Evolutionary conservation across 805 yeast species (phyloP), one percentile per base, ranked within the genome.

Genomic region (Yamadazyma ubonensis): DNA sequence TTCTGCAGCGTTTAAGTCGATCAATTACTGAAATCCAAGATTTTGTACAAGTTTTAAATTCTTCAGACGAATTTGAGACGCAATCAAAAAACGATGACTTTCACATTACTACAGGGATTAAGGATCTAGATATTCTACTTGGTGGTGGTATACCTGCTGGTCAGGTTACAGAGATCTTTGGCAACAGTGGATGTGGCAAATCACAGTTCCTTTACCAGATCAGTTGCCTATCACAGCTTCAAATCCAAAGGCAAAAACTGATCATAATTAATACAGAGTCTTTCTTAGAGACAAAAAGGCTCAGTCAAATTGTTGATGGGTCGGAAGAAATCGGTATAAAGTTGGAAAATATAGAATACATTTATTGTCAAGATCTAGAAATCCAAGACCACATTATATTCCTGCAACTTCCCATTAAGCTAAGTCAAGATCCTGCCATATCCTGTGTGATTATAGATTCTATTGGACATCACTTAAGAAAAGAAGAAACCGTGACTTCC

Each of bases 171-270:
- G 98, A 90, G 62, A 56, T 91, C 3, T 81, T 79, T 50, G 98
- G 98, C 0, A 84, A 83, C 18, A 79, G 95, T 36, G 86, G 95
- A 0, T 74, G 85, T 1, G 98, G 96, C 0, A 91, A 91, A 53
- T 82, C 96, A 0, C 95, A 90, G 49, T 61, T 90, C 3, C 62
- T 85, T 18, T 71, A 82, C 65, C 91, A 83, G 48, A 51, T 89
- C 37, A 70, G 84, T 2, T 63, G 79, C 3, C 63, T 79, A 2
- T 78, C 81, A 9, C 88, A 82, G 47, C 14, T 44, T 9, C 2
- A 23, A 8, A 30, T 34, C 15, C 31, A 39, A 25, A 36, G 45
- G 12, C 34, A 43, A 18, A 48, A 39, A 42, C 48, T 56, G n/a
- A 75, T 89, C n/a, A 83, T 74, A 52, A 78, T 90, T 0, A 76